Conservation (phyloP, 2,329 filamentous ascomycete species). For the Ceratocystis huliohia region DNA sequence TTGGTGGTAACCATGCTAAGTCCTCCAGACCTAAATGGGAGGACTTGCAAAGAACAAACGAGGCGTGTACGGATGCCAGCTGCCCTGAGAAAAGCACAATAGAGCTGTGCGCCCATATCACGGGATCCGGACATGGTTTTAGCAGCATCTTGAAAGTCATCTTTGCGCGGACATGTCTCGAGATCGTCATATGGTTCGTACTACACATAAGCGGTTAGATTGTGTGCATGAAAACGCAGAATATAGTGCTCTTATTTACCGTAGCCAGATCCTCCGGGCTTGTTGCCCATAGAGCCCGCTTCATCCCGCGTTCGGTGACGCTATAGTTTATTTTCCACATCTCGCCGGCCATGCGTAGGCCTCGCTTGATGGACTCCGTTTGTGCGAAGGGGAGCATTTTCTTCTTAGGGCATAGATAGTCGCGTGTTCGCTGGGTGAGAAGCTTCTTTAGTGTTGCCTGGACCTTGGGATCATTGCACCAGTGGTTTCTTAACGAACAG, state of each 20-base stretch:
- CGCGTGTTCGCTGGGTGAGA: conserved; percentile 51
- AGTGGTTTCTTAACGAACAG: conserved; percentile 63
- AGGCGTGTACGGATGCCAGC: conserved; percentile 70
- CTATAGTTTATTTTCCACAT: conserved; percentile 58
- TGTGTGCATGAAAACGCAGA: neutral
- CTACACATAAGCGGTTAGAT: conserved; percentile 26
- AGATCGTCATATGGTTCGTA: conserved; percentile 47
- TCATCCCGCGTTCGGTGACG: conserved; percentile 57
- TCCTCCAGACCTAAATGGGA: conserved; percentile 51
- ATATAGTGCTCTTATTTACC: conserved; percentile 30
- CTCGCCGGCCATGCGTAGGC: conserved; percentile 55
- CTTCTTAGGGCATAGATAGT: conserved; percentile 55
- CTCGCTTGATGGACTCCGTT: conserved; percentile 65
- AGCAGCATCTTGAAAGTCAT: conserved; percentile 63
- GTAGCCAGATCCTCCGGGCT: conserved; percentile 46
- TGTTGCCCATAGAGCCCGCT: conserved; percentile 63
- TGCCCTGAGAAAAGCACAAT: conserved; percentile 74
- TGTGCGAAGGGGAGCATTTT: conserved; percentile 60
- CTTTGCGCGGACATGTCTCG: conserved; percentile 55
- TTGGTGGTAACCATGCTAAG: conserved; percentile 35
- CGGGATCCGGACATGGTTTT: conserved; percentile 62
- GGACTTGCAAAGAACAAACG: conserved; percentile 77
- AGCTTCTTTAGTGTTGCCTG: conserved; percentile 54
- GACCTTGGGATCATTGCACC: conserved; percentile 68
- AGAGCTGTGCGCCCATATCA: conserved; percentile 80